phyloP scores from a whole-genome alignment of 495 filamentous ascomycete genomes.

The Entonaema liquescens region DNA sequence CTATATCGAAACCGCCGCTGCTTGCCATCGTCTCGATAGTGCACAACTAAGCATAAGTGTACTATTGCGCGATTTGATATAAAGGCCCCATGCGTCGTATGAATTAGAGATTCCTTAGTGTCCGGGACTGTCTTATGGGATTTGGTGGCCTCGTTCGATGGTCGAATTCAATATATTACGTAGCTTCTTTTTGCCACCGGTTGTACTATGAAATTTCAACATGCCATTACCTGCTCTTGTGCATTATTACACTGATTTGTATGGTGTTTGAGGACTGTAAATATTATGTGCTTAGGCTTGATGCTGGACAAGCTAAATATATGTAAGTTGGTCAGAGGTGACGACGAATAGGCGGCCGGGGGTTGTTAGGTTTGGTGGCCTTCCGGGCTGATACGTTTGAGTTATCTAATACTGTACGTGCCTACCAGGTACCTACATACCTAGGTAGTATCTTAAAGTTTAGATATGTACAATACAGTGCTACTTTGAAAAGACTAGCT shows the following conservation, averaged over 20 bases:
- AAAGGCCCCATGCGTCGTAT: conserved; percentile 20
- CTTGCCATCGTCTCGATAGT: conserved; percentile 44
- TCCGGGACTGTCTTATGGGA: background rate
- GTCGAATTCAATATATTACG: background rate
- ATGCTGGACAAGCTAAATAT: conserved; percentile 1
- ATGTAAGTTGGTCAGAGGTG: conserved; percentile 9
- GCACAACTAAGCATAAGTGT: conserved; percentile 4
- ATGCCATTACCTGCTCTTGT: background rate
- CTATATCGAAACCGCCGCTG: conserved; percentile 64
- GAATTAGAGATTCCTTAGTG: background rate
- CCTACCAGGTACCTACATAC: background rate
- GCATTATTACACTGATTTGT: background rate
- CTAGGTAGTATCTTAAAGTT: background rate
- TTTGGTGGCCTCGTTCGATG: background rate
- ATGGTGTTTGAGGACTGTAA: background rate
- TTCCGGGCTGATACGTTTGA: conserved; percentile 25
- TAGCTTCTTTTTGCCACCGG: background rate
- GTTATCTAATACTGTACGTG: background rate
- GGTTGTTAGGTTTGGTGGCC: conserved; percentile 3
- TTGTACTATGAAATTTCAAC: background rate
- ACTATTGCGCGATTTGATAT: background rate
- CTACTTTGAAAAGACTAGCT: background rate
- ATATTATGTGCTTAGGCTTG: conserved; percentile 26
- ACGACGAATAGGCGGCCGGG: conserved; percentile 21
- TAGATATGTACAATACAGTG: background rate